Conservation (phyloP, 768 basidiomycete genomes). For the Clitopilus hobsonii region DNA sequence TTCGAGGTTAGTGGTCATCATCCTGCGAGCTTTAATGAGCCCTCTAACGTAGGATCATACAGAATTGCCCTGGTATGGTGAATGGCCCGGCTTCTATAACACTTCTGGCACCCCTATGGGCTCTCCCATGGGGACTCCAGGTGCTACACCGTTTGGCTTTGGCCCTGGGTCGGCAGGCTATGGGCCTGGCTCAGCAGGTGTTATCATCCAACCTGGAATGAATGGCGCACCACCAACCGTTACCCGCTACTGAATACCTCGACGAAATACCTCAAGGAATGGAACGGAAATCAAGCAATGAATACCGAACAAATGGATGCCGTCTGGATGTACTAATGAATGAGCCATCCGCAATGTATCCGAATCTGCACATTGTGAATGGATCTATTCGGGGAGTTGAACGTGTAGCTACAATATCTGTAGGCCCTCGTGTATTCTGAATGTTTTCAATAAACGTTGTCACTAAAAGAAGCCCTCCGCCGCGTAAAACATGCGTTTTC, state of each 20-base stretch:
- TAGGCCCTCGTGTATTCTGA: not conserved
- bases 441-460: constrained; percentile 1
- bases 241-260: constrained; percentile 24
- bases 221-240: constrained; percentile 59
- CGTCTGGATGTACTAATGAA: too few species aligned
- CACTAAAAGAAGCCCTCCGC: not conserved
- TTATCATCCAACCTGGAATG: constrained; percentile 64
- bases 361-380: not conserved
- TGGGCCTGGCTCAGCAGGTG: constrained; percentile 47
- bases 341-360: not conserved
- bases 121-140: constrained; percentile 22
- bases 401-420: not conserved
- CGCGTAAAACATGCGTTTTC: not conserved
- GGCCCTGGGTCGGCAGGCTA: constrained; percentile 48
- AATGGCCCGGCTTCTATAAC: constrained; percentile 61
- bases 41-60: constrained; percentile 1
- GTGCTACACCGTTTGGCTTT: constrained; percentile 23
- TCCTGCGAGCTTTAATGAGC: not conserved
- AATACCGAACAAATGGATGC: constrained; percentile 1
- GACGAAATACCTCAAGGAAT: constrained; percentile 38
- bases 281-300: not conserved
- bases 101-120: too few species aligned
- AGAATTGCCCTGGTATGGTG: constrained; percentile 77
- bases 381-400: not conserved
- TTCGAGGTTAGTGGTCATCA: constrained; percentile 34